Conservation (phyloP, 1,284 basidiomycete species). For the Moesziomyces antarcticus region DNA sequence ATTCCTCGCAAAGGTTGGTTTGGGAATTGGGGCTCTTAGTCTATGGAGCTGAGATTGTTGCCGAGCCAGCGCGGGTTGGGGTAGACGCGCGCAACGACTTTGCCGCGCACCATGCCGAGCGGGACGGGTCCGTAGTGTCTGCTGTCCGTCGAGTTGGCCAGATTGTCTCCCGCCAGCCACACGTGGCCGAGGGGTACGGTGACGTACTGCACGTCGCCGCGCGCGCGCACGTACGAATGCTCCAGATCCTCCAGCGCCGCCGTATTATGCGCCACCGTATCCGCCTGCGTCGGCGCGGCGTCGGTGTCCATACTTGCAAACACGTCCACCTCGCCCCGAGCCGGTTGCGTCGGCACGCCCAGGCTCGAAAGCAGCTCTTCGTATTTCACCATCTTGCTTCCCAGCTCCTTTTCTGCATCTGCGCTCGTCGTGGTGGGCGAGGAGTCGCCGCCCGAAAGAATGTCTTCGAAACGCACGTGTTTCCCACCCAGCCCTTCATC, state of each 20-base stretch:
- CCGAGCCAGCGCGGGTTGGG: slow-evolving; percentile 40
- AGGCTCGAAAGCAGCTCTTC: slow-evolving; percentile 15
- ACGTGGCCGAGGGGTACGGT: slow-evolving; percentile 68
- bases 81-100: slow-evolving; percentile 75
- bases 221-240: slow-evolving; percentile 22
- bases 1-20: background rate
- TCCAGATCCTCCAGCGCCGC: slow-evolving; percentile 9
- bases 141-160: slow-evolving; percentile 84
- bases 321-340: slow-evolving; percentile 13
- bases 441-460: background rate
- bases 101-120: slow-evolving; percentile 81
- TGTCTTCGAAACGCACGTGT: background rate
- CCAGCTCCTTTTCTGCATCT: slow-evolving; percentile 1
- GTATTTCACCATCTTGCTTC: slow-evolving; percentile 11
- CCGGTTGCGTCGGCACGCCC: background rate
- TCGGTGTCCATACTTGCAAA: slow-evolving; percentile 31
- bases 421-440: too few species aligned
- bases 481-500: background rate
- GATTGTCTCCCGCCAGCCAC: slow-evolving; percentile 94
- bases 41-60: slow-evolving; percentile 16
- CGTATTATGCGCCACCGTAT: slow-evolving; percentile 15
- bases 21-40: slow-evolving; percentile 1
- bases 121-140: slow-evolving; percentile 91
- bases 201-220: slow-evolving; percentile 46
- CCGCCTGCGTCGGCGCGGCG: background rate